Evolutionary conservation across 2,329 filamentous ascomycete species (phyloP), one percentile per base, ranked within the genome.

Genomic region (Amauroascus verrucosus): DNA sequence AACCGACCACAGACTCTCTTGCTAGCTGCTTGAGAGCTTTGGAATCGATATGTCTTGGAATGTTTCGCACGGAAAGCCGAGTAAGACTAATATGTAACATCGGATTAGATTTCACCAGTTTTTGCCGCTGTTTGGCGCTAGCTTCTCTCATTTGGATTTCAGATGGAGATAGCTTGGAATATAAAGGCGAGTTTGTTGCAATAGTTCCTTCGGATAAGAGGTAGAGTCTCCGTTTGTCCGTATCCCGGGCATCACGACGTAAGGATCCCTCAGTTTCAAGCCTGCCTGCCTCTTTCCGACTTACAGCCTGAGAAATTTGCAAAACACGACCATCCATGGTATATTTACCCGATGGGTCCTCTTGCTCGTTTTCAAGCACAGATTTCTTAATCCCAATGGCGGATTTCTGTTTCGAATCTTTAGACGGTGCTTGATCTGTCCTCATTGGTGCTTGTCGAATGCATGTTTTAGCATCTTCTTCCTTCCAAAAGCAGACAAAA

Each of bases 21-120:
- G 93, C 93, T 44, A 98, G 79, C 40, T 87, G 84, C 68, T 98
- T 98, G 48, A 98, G 77, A 51, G 88, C 86, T 69, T 95, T 97
- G 22, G 87, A 86, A 22, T 79, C 84, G 58, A 96, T 77, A 64
- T 84, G 83, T 58, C 86, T 83, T 2, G 93, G 93, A 4, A 98
- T 78, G 66, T 98, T 98, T 61, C 93, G 87, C 53, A 98, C 75
- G 1, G 91, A 91, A 30, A 98, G 80, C 63, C 93, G 86, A 6
- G 89, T 95, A 49, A 98, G 76, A 67, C 86, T 93, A 51, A 98
- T 72, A 68, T 96, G 88, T 32, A 98, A 76, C 47, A 83, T 85
- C 0, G 93, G 91, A 67, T 98, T 98, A 68, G 79, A 82, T 72
- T 96, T 86, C 62, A 98, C 88, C 56, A 96, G 79, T 62, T 85